phyloP scores from a whole-genome alignment of 768 basidiomycete species.

The Chlorophyllum brunneum region DNA sequence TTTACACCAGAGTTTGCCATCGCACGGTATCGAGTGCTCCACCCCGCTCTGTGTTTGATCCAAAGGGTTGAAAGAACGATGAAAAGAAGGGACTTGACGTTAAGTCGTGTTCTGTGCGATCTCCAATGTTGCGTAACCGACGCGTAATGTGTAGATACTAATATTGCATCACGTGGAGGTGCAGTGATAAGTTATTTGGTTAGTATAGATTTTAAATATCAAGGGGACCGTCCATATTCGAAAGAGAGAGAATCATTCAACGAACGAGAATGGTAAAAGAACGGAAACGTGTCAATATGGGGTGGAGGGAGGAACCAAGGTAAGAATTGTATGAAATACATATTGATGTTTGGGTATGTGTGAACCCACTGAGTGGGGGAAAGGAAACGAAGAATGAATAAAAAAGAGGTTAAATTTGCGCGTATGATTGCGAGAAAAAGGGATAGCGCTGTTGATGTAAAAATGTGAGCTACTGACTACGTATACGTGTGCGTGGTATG shows the following conservation, averaged over 20 bases:
- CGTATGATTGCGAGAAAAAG: neutral
- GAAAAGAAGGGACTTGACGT: neutral
- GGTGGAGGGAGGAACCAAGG: too few relatives aligned
- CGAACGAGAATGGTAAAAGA: neutral
- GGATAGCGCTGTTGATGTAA: constrained; percentile 1
- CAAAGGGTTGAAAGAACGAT: neutral
- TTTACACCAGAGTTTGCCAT: constrained; percentile 46
- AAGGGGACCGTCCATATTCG: too few relatives aligned
- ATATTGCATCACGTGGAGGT: too few relatives aligned
- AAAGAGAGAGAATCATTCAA: too few relatives aligned
- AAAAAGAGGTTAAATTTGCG: constrained; percentile 1
- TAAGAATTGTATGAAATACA: too few relatives aligned
- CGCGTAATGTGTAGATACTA: too few relatives aligned
- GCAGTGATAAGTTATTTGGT: too few relatives aligned
- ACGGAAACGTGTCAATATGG: neutral
- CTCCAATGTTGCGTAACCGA: too few relatives aligned
- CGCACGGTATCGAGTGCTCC: neutral
- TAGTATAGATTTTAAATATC: too few relatives aligned
- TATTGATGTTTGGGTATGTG: neutral
- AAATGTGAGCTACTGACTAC: neutral
- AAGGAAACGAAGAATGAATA: neutral
- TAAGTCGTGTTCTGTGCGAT: too few relatives aligned
- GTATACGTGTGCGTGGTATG: constrained; percentile 5
- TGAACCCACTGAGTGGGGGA: neutral
- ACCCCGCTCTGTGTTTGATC: neutral